Base-by-base conservation (phyloP, 1,284 basidiomycete genomes). In the Trametes pubescens region DNA sequence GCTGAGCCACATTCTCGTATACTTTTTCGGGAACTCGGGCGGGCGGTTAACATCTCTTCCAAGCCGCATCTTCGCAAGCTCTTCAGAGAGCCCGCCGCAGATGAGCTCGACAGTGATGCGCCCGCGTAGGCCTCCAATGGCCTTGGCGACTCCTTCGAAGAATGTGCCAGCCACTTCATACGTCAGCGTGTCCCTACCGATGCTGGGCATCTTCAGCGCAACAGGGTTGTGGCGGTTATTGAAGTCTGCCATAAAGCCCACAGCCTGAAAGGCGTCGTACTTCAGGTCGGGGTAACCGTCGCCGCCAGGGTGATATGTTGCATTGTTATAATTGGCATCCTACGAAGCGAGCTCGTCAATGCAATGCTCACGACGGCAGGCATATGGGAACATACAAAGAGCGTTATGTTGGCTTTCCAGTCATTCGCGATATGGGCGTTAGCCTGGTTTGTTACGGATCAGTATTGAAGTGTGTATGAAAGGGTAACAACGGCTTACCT, bases 101-200 rank as follows among this genome's bases (percentile, higher is more conserved):
- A 70, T 16, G 21, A 67, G 29, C 48, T 70, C 69, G 14, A 70
- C 22, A 4, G 44, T 56, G 40, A 78, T 66, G 46, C 75, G 77
- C 46, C 71, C 56, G 4, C 47, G 13, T 1, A 65, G 35, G 22
- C 49, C 57, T 34, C 57, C 57, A 26, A 67, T 32, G 2, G 61
- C 66, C 7, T 47, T 56, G 0, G 63, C 57, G 1, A 51, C 35
- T 10, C 57, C 58, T 21, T 59, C 61, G 35, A 65, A 65, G 48
- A 65, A 67, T 3, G 22, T 24, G n/a, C 40, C 40, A 2, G 18
- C 40, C 14, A 43, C 40, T 16, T 43, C 40, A 16, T 18, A 43
- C 3, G 18, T n/a, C 14, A 43, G 16, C 16, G 40, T 43, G 14
- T 43, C 18, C 40, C 14, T 43, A 8, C 10, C 40, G 49, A 63